Percentiles rank a stretch among this genome's conserved stretches.
These are phyloP conservation scores for Pseudocercospora pini-densiflorae DNA, from an alignment of 2,329 filamentous ascomycete genomes.

Conservation along the genomic window DNA sequence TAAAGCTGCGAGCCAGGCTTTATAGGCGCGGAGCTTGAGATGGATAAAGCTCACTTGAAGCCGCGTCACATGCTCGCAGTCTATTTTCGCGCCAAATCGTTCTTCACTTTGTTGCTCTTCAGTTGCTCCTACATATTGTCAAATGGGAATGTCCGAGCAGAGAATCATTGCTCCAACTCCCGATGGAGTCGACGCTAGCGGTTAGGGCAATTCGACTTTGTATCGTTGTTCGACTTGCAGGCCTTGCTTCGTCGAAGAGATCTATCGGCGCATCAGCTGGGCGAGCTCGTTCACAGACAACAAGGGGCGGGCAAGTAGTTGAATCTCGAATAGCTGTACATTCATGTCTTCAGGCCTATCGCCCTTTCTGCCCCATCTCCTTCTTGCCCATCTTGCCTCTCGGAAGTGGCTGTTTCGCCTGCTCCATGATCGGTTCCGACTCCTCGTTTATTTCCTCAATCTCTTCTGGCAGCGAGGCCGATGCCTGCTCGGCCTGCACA, in stretches of 20 bases:
- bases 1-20: neutral
- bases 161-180: neutral
- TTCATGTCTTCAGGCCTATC: neutral
- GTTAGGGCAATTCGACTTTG: no score
- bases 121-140: neutral
- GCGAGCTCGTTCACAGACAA: neutral
- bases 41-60: neutral
- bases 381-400: slow-evolving; percentile 39
- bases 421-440: slow-evolving; percentile 39
- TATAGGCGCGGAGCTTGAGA: neutral
- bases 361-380: slow-evolving; percentile 5
- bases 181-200: neutral
- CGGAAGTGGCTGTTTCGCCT: slow-evolving; percentile 35
- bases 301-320: neutral
- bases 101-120: neutral
- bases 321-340: neutral
- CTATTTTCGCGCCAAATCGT: no score
- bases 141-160: neutral
- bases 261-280: neutral
- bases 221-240: neutral
- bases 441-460: slow-evolving; percentile 34
- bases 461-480: neutral
- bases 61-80: neutral
- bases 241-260: neutral
- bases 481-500: slow-evolving; percentile 31